Percentiles rank a stretch among this genome's conserved stretches.
Conservation (phyloP, 768 basidiomycete genomes). For the Strobilomyces dryophilus region DNA sequence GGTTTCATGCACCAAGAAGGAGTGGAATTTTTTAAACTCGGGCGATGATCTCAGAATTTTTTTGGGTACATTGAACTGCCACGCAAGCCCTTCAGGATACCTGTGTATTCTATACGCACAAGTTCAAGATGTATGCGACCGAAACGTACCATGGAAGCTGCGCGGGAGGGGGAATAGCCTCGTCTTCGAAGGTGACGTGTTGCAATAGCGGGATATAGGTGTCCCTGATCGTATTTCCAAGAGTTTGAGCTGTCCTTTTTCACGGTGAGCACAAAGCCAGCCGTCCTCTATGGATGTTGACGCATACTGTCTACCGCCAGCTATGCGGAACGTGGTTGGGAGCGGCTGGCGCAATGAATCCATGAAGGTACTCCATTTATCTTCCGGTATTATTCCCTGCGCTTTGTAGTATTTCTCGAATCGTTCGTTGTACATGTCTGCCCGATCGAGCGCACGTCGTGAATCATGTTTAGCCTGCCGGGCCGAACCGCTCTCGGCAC, state of each 20-base stretch:
- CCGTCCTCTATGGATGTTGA: neutral
- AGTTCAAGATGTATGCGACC: neutral
- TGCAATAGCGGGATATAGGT: conserved; percentile 65
- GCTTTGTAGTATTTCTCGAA: conserved; percentile 67
- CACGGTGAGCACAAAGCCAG: neutral
- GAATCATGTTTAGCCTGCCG: conserved; percentile 32
- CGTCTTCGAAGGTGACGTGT: conserved; percentile 71
- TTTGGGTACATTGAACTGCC: conserved; percentile 94
- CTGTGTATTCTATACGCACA: conserved; percentile 33
- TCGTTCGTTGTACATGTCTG: conserved; percentile 68
- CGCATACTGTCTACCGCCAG: conserved; percentile 77
- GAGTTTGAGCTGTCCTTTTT: conserved; percentile 57
- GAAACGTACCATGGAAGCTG: conserved; percentile 75
- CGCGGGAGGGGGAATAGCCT: conserved; percentile 70
- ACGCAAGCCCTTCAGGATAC: conserved; percentile 94
- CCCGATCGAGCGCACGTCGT: conserved; percentile 50
- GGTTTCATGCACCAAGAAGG: conserved; percentile 95
- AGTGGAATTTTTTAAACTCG: conserved; percentile 93
- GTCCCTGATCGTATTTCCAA: conserved; percentile 75
- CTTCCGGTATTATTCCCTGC: conserved; percentile 70
- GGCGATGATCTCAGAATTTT: conserved; percentile 79
- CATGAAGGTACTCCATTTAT: conserved; percentile 78
- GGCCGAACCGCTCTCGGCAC: conserved; percentile 9
- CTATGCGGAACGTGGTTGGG: conserved; percentile 92
- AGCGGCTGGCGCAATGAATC: conserved; percentile 62